These are phyloP conservation scores for Lodderomyces orthopsilosis DNA, from an alignment of 1,139 yeast species.

Conservation along the genomic window DNA sequence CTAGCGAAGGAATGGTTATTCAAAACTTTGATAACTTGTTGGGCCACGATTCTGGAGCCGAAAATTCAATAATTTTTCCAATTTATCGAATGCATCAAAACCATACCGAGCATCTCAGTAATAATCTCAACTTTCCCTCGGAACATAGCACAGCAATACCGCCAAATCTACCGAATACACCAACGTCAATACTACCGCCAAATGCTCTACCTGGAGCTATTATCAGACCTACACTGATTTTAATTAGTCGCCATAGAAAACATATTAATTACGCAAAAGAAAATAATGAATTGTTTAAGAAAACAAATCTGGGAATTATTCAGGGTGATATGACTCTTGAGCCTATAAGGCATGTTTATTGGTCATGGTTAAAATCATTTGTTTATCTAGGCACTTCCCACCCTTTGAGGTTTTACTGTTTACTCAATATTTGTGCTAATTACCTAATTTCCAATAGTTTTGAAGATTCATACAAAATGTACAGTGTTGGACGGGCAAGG, in stretches of 20 bases:
- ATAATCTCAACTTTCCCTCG: not conserved
- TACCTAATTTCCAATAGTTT: conserved; percentile 36
- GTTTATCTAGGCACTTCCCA: conserved; percentile 24
- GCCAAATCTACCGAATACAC: not conserved
- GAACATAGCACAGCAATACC: not conserved
- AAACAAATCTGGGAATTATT: conserved; percentile 22
- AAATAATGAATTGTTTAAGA: conserved; percentile 13
- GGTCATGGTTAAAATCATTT: conserved; percentile 35
- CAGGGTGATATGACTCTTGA: conserved; percentile 29
- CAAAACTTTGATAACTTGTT: conserved; percentile 32
- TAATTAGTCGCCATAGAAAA: not conserved
- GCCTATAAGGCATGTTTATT: conserved; percentile 32
- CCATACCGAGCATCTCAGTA: not conserved
- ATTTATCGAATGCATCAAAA: conserved; percentile 27
- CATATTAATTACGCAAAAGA: conserved; percentile 19
- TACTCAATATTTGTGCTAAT: conserved; percentile 40
- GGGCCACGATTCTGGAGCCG: conserved; percentile 16
- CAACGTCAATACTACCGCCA: not conserved
- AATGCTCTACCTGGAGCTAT: conserved; percentile 1
- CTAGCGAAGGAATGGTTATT: conserved; percentile 13
- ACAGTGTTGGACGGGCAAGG: not conserved
- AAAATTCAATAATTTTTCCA: conserved; percentile 36
- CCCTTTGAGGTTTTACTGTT: conserved; percentile 36
- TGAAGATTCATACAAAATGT: conserved; percentile 15
- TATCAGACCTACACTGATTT: not conserved